Evolutionary conservation across 176 grass and related monocot species (phyloP), one percentile per base, ranked within the genome.

Genomic region (Bolboschoenus planiculmis): DNA sequence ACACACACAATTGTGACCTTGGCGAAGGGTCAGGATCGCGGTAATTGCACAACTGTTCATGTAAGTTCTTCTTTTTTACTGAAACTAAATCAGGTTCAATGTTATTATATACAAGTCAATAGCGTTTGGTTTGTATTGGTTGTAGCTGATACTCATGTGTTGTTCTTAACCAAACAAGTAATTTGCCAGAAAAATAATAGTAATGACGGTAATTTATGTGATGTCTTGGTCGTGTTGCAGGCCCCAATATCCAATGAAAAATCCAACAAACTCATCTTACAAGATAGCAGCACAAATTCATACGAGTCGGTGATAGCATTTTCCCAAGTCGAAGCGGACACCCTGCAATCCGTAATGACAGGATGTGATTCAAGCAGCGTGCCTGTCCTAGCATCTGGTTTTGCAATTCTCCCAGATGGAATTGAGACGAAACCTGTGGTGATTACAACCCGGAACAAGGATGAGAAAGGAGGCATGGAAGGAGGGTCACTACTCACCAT

Each of bases 1-100:
- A 79, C 88, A 56, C 34, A 90, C 11, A 82, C 73, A 16, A 78
- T 81, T 63, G 85, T 78, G 76, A 90, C 56, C 63, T 76, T 97
- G 44, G 80, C 88, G 0, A 97, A 92, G 85, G 91, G 94, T 6
- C 88, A 94, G 84, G 86, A 92, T 78, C 94, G 86, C 3, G 80
- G 89, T 37, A 97, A 97, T 89, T 89, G 82, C 44, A 86, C 93
- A 51, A 78, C 86, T 15, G 77, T 88, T 78, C 87, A 97, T 42
- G 91, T 92, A 86, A 89, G 84, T 67, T 16, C 0, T 35, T 66
- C 11, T 23, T 8, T 39, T 14, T 21, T 39, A 51, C 13, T 20
- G 14, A 53, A 30, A n/a, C 1, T 55, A 14, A 31, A 29, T 67
- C 29, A 56, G 33, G 34, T 67, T 70, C 47, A 15, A 50, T 55